Percentiles rank a stretch among this genome's conserved stretches.
These are phyloP conservation scores for Deinandra increscens DNA, from an alignment of 129 eudicot species.

Conservation along the genomic window DNA sequence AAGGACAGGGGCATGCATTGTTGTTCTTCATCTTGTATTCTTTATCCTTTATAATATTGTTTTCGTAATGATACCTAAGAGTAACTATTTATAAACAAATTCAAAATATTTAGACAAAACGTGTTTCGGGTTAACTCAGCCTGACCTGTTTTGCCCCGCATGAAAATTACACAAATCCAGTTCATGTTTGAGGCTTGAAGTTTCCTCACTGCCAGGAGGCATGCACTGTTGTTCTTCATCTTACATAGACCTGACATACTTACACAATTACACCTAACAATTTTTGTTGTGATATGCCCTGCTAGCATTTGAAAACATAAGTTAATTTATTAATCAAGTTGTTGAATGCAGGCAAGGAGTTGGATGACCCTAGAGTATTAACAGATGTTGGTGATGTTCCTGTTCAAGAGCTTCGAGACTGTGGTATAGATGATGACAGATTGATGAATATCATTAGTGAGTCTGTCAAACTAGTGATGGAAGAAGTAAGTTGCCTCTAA, in stretches of 20 bases:
- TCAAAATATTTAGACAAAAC: background rate
- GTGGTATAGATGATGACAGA: slow-evolving; percentile 90
- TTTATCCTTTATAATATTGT: too few relatives aligned
- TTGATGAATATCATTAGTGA: slow-evolving; percentile 76
- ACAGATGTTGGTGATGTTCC: slow-evolving; percentile 99
- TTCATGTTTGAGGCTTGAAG: background rate
- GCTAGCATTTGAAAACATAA: background rate
- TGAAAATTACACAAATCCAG: background rate
- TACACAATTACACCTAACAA: background rate
- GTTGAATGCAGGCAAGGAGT: slow-evolving; percentile 68
- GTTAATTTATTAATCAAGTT: slow-evolving; percentile 1
- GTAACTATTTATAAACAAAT: background rate
- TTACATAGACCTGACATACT: slow-evolving; percentile 1
- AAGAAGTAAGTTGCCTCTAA: slow-evolving; percentile 53
- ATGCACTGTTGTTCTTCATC: slow-evolving; percentile 1
- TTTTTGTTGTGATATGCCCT: background rate
- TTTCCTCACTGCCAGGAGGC: slow-evolving; percentile 13
- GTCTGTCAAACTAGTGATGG: slow-evolving; percentile 94
- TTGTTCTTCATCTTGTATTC: too few relatives aligned
- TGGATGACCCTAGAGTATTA: slow-evolving; percentile 76
- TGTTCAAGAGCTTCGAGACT: slow-evolving; percentile 89
- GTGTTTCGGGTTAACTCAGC: background rate
- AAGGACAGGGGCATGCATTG: background rate
- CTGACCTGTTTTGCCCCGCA: background rate
- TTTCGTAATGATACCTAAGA: background rate